These are phyloP conservation scores for Phialocephala subalpina DNA, from an alignment of 2,329 filamentous ascomycete genomes.

Conservation along the genomic window DNA sequence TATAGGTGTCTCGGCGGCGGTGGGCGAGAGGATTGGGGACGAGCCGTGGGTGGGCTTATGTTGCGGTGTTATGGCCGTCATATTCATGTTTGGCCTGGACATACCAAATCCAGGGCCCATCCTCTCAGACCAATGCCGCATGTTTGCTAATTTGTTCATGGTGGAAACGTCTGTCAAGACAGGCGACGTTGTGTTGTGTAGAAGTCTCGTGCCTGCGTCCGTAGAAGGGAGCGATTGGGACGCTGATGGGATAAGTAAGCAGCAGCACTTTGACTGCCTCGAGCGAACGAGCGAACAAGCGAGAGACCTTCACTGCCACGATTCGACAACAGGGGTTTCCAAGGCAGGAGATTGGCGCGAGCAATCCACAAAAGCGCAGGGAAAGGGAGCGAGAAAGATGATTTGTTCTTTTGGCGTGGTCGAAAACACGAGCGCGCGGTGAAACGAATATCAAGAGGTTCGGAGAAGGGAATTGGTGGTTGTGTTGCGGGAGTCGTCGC, in stretches of 20 bases:
- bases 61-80: slow-evolving; percentile 58
- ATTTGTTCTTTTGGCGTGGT: slow-evolving; percentile 1
- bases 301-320: slow-evolving; percentile 9
- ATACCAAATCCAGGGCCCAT: slow-evolving; percentile 74
- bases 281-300: slow-evolving; percentile 11
- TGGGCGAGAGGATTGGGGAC: slow-evolving; percentile 70
- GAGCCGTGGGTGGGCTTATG: slow-evolving; percentile 62
- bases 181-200: slow-evolving; percentile 23
- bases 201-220: slow-evolving; percentile 16
- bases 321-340: background rate
- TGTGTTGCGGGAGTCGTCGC: slow-evolving; percentile 1
- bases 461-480: background rate
- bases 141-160: slow-evolving; percentile 77
- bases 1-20: slow-evolving; percentile 78
- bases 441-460: slow-evolving; percentile 3
- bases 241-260: slow-evolving; percentile 20
- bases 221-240: slow-evolving; percentile 3
- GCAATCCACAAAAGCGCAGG: background rate
- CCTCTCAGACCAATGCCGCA: slow-evolving; percentile 76
- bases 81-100: slow-evolving; percentile 56
- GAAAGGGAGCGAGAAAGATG: background rate
- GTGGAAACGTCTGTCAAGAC: slow-evolving; percentile 44
- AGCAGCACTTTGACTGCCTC: background rate
- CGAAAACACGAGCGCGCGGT: background rate
- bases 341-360: slow-evolving; percentile 6